Percentiles rank a stretch among this genome's conserved stretches.
These are phyloP conservation scores for Cryptococcus depauperatus DNA, from an alignment of 1,284 basidiomycete genomes.

Conservation along the genomic window DNA sequence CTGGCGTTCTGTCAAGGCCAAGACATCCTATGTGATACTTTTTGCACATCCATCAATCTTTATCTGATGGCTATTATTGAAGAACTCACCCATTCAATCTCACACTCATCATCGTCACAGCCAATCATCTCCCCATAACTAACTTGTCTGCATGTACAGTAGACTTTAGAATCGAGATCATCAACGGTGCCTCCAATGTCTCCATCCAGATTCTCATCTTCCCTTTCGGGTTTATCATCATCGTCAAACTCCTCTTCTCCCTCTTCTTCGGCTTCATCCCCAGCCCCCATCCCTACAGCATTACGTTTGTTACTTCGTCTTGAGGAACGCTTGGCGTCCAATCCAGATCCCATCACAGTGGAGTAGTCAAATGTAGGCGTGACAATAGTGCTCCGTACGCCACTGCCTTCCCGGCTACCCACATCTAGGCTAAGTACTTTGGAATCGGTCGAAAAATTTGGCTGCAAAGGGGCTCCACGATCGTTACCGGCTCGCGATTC, in stretches of 20 bases:
- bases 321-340: conserved; percentile 10
- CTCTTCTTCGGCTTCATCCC: conserved; percentile 28
- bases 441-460: conserved; percentile 23
- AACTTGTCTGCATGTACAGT: conserved; percentile 79
- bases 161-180: conserved; percentile 56
- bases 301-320: conserved; percentile 23
- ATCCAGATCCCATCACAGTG: background rate
- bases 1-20: conserved; percentile 60
- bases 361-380: conserved; percentile 11
- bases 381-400: conserved; percentile 9
- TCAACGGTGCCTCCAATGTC: conserved; percentile 13
- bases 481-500: conserved; percentile 22
- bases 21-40: conserved; percentile 82
- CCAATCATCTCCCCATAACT: conserved; percentile 86
- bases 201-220: background rate
- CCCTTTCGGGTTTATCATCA: background rate
- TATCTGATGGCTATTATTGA: background rate
- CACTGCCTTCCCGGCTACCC: conserved; percentile 13
- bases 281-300: conserved; percentile 26
- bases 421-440: conserved; percentile 19
- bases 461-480: conserved; percentile 20
- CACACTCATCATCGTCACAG: conserved; percentile 78
- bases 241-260: conserved; percentile 12
- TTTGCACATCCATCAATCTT: background rate
- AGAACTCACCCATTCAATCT: conserved; percentile 79